Evolutionary conservation across 768 basidiomycete genomes (phyloP).

Genomic region (Pleurotus salmoneostramineus): DNA sequence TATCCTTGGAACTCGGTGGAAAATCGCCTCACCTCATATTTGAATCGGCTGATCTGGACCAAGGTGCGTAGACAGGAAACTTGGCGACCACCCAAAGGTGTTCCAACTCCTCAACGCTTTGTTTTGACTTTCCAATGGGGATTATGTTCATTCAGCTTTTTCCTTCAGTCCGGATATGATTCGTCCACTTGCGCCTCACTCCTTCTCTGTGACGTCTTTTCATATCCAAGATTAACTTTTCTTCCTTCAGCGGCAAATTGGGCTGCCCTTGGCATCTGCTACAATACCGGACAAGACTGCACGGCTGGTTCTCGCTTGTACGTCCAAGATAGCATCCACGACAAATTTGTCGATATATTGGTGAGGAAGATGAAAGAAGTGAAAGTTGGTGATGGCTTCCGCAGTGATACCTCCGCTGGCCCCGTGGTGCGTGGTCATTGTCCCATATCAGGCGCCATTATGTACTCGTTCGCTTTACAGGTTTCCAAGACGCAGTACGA

Average conservation of each 20-base stretch:
- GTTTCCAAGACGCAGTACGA: slow-evolving; percentile 85
- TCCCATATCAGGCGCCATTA: neutral
- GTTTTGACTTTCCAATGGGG: too few relatives aligned
- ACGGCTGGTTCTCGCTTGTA: slow-evolving; percentile 89
- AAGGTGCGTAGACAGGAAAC: slow-evolving; percentile 42
- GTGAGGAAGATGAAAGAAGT: slow-evolving; percentile 64
- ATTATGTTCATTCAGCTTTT: neutral
- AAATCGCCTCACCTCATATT: slow-evolving; percentile 91
- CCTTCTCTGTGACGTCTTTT: slow-evolving; percentile 5
- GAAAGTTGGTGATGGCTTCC: slow-evolving; percentile 79
- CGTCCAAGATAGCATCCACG: slow-evolving; percentile 84
- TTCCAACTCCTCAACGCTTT: neutral
- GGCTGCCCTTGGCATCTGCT: slow-evolving; percentile 83
- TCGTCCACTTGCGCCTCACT: neutral
- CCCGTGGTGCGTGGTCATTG: slow-evolving; percentile 62
- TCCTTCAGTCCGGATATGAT: neutral
- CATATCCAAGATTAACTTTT: neutral
- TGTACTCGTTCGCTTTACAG: slow-evolving; percentile 29
- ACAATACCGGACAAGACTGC: slow-evolving; percentile 92
- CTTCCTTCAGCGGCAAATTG: slow-evolving; percentile 65
- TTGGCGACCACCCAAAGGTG: too few relatives aligned
- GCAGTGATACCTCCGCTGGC: slow-evolving; percentile 70
- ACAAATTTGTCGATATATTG: slow-evolving; percentile 71
- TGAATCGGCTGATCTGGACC: slow-evolving; percentile 86
- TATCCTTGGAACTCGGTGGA: slow-evolving; percentile 92